Base-by-base conservation (phyloP, 805 yeast genomes). In the Lipomyces mesembrius region DNA sequence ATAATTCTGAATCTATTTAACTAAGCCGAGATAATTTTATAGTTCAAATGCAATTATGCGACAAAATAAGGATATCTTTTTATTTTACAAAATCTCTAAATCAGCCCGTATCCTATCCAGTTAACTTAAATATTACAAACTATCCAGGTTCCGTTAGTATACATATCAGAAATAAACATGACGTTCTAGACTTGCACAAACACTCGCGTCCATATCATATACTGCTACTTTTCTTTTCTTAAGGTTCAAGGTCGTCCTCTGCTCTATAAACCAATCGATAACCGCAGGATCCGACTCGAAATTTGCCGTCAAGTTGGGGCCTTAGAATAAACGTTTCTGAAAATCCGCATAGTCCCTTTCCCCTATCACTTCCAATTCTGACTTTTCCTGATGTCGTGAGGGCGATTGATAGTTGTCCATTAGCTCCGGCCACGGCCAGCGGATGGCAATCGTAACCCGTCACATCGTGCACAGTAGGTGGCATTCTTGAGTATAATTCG, bases 381-480 rank as follows among this genome's bases (percentile, higher is more conserved):
- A 78, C 81, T 61, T 72, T 73, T 17, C 83, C 83, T 9, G 79
- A 72, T 27, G 74, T 71, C 43, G 69, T 73, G 27, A 79, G 65
- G 22, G 76, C 71, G 67, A 77, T 73, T 55, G 75, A 73, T 14
- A 75, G 66, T 55, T 71, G 53, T 25, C 64, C 67, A 43, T 61
- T 61, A 6, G 54, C 59, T 2, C 70, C 63, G 53, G 72, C 71
- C 22, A 68, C 69, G 7, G 79, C 77, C 59, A 80, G 70, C 14
- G 81, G 81, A 58, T 80, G 82, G 59, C 77, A 78, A 64, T 80
- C 80, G 62, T 69, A 73, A 7, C 77, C 76, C 6, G 75, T 63
- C 17, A 79, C 60, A 5, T 75, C 80, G 70, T 80, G 83, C 20
- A 43, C 34, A 17, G 80, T 79, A 6, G 61, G 56, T 6, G 83